Percentiles rank a stretch among this genome's conserved stretches.
Evolutionary conservation across 139 green algal species (phyloP).

Genomic region (Spirogloea muscicola): DNA sequence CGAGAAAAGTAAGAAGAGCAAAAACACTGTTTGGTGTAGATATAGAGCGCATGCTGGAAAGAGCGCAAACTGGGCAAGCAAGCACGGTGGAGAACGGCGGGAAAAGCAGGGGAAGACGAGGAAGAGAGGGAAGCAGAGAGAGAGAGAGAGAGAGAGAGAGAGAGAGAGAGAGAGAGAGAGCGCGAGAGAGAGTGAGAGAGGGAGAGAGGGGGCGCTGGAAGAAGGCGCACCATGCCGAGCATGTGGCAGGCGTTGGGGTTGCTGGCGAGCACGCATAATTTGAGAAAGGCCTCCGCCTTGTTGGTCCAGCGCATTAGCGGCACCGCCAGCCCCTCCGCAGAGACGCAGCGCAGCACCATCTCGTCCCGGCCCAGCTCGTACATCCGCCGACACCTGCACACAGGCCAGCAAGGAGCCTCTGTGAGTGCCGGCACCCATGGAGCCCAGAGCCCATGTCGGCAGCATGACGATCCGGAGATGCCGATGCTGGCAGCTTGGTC

Average conservation of each 20-base stretch:
- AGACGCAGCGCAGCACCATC: slow-evolving; percentile 11
- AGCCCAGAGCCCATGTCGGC: too few species aligned
- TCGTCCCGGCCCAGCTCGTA: background rate
- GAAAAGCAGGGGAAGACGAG: background rate
- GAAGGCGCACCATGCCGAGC: slow-evolving; percentile 26
- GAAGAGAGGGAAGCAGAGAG: background rate
- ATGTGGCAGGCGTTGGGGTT: slow-evolving; percentile 28
- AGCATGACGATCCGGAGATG: too few species aligned
- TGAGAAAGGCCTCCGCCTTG: slow-evolving; percentile 14
- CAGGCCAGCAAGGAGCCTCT: too few species aligned
- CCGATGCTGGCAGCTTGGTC: too few species aligned
- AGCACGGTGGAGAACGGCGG: background rate
- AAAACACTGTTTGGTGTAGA: too few species aligned
- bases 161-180: background rate
- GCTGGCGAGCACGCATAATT: background rate
- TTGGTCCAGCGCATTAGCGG: background rate
- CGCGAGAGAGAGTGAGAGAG: background rate
- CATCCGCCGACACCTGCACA: slow-evolving; percentile 21
- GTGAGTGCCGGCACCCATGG: too few species aligned
- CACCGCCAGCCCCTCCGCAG: slow-evolving; percentile 8
- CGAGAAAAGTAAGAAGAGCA: background rate
- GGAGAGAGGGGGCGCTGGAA: background rate
- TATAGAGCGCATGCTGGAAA: too few species aligned
- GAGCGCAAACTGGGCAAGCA: too few species aligned
- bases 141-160: background rate